Evolutionary conservation across 2,329 filamentous ascomycete species (phyloP).

Genomic region (Colletotrichum sp.): DNA sequence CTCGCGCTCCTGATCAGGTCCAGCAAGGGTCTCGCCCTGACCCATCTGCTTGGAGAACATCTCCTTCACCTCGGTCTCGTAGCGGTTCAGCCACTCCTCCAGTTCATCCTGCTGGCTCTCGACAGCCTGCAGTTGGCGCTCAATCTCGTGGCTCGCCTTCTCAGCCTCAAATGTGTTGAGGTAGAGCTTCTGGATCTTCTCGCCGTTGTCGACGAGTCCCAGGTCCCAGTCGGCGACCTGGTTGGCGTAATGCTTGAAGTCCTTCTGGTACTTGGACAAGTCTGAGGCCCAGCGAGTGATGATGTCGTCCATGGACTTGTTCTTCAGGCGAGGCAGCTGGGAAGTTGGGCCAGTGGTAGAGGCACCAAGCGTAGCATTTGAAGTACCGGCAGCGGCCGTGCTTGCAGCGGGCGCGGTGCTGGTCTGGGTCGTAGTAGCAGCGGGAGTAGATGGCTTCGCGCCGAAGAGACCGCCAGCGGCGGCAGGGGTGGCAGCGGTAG

Average conservation of each 20-base stretch:
- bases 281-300: slow-evolving; percentile 97
- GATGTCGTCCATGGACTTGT: slow-evolving; percentile 99
- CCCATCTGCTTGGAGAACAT: slow-evolving; percentile 83
- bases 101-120: slow-evolving; percentile 94
- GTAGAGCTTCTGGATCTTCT: slow-evolving; percentile 94
- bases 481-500: slow-evolving; percentile 32
- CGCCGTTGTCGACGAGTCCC: slow-evolving; percentile 88
- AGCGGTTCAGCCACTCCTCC: slow-evolving; percentile 84
- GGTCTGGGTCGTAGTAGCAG: slow-evolving; percentile 28
- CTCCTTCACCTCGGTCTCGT: slow-evolving; percentile 89
- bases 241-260: slow-evolving; percentile 89
- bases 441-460: slow-evolving; percentile 35
- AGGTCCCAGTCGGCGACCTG: slow-evolving; percentile 92
- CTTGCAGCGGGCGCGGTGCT: slow-evolving; percentile 7
- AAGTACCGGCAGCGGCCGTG: slow-evolving; percentile 24
- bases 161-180: slow-evolving; percentile 93
- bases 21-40: slow-evolving; percentile 76
- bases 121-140: slow-evolving; percentile 86
- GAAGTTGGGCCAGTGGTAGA: slow-evolving; percentile 84
- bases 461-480: slow-evolving; percentile 37
- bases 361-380: slow-evolving; percentile 58
- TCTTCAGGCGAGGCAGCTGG: slow-evolving; percentile 88
- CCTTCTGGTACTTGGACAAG: slow-evolving; percentile 93
- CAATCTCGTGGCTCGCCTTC: slow-evolving; percentile 89
- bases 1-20: slow-evolving; percentile 94